phyloP scores from a whole-genome alignment of 2,329 filamentous ascomycete species.

The Thermomyces lanuginosus region DNA sequence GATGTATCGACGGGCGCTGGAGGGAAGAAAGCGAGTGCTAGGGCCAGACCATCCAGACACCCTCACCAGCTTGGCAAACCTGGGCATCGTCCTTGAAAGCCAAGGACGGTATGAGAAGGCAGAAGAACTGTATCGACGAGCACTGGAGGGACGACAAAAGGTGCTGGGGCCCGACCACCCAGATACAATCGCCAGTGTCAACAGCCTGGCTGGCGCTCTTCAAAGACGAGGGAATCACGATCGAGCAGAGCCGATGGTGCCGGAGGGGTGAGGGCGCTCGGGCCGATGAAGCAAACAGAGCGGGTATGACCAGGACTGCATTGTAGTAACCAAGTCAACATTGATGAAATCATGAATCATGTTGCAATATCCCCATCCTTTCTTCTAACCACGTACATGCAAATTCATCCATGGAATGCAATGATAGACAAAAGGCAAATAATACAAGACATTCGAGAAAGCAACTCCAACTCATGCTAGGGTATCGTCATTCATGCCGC shows the following conservation, averaged over 20 bases:
- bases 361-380: too few species aligned
- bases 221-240: too few species aligned
- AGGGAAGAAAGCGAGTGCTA: slow-evolving; percentile 1
- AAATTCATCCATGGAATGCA: too few species aligned
- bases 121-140: slow-evolving; percentile 2
- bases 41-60: slow-evolving; percentile 9
- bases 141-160: slow-evolving; percentile 2
- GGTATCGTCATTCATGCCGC: background rate
- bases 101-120: background rate
- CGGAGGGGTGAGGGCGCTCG: too few species aligned
- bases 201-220: slow-evolving; percentile 9
- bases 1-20: slow-evolving; percentile 1
- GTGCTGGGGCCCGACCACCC: slow-evolving; percentile 8
- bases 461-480: background rate
- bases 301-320: too few species aligned
- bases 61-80: slow-evolving; percentile 3
- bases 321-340: too few species aligned
- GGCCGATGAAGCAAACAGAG: too few species aligned
- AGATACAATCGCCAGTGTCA: slow-evolving; percentile 8
- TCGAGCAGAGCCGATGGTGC: too few species aligned
- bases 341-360: too few species aligned
- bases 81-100: background rate
- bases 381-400: too few species aligned
- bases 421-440: background rate
- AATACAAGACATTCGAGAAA: background rate